Percentiles rank a stretch among this genome's conserved stretches.
These are phyloP conservation scores for Yamadazyma taylorii DNA, from an alignment of 1,139 yeast genomes.

Conservation along the genomic window DNA sequence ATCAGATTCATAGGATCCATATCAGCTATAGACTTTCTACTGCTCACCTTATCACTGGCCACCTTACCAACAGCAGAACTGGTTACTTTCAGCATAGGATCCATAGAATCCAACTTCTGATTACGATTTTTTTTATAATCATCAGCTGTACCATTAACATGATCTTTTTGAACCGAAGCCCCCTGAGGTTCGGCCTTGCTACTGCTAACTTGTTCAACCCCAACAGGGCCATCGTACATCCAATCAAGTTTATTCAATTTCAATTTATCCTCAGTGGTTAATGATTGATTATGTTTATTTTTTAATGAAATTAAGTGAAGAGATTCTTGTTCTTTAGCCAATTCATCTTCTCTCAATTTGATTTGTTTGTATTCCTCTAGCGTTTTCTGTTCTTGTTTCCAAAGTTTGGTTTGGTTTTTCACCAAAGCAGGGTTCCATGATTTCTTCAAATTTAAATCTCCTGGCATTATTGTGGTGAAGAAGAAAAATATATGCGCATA, in stretches of 20 bases:
- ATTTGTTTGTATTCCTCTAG: slow-evolving; percentile 68
- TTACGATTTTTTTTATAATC: not conserved
- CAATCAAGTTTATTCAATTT: slow-evolving; percentile 62
- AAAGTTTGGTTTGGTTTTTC: slow-evolving; percentile 82
- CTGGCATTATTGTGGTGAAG: slow-evolving; percentile 45
- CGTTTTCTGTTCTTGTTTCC: slow-evolving; percentile 81
- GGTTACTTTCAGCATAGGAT: slow-evolving; percentile 12
- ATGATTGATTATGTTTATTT: slow-evolving; percentile 19
- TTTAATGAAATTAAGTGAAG: slow-evolving; percentile 53
- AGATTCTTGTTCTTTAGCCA: slow-evolving; percentile 62
- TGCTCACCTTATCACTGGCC: too few relatives aligned
- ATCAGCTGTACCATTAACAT: not conserved
- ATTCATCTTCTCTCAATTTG: slow-evolving; percentile 64
- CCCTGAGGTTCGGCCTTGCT: not conserved
- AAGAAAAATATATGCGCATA: slow-evolving; percentile 2
- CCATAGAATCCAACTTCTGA: slow-evolving; percentile 20
- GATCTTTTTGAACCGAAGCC: slow-evolving; percentile 8
- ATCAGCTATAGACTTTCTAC: not conserved
- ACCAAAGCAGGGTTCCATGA: slow-evolving; percentile 94
- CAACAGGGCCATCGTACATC: slow-evolving; percentile 69
- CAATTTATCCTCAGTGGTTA: slow-evolving; percentile 41
- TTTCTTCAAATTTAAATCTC: slow-evolving; percentile 84
- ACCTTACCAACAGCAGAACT: too few relatives aligned
- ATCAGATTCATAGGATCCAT: too few relatives aligned
- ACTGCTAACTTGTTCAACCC: not conserved